Base-by-base conservation (phyloP, 2,329 filamentous ascomycete species). In the Aspergillus calidoustus region DNA sequence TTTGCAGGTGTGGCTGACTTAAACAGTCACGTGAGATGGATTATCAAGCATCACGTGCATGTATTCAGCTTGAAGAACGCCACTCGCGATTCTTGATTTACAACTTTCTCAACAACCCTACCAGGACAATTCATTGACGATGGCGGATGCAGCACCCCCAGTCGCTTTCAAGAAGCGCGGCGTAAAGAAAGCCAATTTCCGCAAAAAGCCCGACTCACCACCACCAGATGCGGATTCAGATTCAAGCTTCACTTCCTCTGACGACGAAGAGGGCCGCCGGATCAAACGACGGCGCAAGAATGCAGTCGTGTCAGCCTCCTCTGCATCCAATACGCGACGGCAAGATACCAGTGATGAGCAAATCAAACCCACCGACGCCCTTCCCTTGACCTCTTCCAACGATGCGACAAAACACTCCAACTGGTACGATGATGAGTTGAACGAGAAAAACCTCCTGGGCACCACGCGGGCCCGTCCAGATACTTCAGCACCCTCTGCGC, bases 321-420 rank as follows among this genome's bases (percentile, higher is more conserved):
- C 86, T 0, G 66, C 73, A 30, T 54, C 65, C 65, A 77, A 64
- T 73, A 78, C 15, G 71, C 63, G 73, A 13, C 74, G 74, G 9
- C 72, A 72, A 43, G 77, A 80, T 7, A 81, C 85, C 30, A 75
- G 83, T 25, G 78, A 63, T 79, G 86, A 62, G 84, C 86, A 51
- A 78, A 84, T 65, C 86, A 85, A 77, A 77, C 83, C 56, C 86
- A 89, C 60, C 85, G 92, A 75, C 83, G 89, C 67, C 84, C 81
- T 60, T 77, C 87, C 25, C 82, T 83, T 66, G 87, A 92, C 69
- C 82, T 87, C 69, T 65, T 86, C 86, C 70, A 94, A 94, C 75
- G 93, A 97, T 74, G 94, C 95, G 22, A 98, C 94, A 1, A 97
- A 96, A 72, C 86, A 89, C 48, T 90, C 86, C 59, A 91, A 96